Evolutionary conservation across 805 yeast species (phyloP), one percentile per base, ranked within the genome.

Genomic region (Nakazawaea laoshanensis): DNA sequence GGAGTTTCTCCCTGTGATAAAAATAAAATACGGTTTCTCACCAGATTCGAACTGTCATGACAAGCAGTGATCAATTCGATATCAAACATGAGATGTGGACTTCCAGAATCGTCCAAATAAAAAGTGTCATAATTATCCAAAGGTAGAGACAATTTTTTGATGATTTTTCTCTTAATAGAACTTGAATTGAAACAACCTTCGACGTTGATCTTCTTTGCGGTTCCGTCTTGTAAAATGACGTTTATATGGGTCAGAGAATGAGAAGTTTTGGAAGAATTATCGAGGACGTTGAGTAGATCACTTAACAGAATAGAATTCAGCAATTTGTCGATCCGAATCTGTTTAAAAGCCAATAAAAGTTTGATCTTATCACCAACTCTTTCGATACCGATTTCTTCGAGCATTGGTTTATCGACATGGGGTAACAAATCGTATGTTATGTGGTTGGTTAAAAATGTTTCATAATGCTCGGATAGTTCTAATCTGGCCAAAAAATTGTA

Each of bases 361-460:
- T 80, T 62, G 14, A 89, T 61, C 18, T 96, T 61, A 52, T 92
- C 97, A 1, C 97, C 96, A 11, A 89, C 71, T 42, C 74, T 79
- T n/a, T 46, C 41, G 8, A 89, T 54, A 0, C 95, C 95, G 8
- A 92, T 50, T 36, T 80, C 92, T 30, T 67, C 70, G 36, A 89
- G 64, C 1, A 86, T 71, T 5, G 57, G 62, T 27, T 68, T 63
- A 46, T 84, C 95, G 27, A 77, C 56, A 38, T 74, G 79, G 4
- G 73, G 58, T 6, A 80, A 43, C 5, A 79, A 54, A 33, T 75
- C 82, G 15, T 63, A 58, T 0, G 75, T 65, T 41, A 80, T 67
- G 16, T 70, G 78, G 47, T 77, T 62, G 12, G 69, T 68, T 15
- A 43, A 10, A 19, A 36, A 39, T 7, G 9, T 4, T 6, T 24